Evolutionary conservation across 192 early-diverging fungal species (phyloP).

Genomic region (Kappamyces sp.): DNA sequence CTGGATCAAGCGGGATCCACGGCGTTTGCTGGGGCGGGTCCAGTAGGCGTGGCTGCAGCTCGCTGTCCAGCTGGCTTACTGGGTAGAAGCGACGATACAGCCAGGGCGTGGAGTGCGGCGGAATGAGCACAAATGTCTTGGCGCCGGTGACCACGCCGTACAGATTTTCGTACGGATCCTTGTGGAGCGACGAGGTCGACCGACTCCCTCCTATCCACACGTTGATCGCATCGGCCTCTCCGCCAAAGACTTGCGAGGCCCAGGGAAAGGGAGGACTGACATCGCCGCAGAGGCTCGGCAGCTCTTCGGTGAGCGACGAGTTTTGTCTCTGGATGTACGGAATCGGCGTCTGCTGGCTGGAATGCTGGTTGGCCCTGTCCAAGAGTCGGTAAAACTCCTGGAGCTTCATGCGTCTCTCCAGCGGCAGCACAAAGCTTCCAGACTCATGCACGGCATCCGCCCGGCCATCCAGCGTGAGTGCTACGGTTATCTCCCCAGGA

Average conservation of each 20-base stretch:
- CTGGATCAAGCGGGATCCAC: conserved; percentile 17
- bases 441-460: conserved; percentile 38
- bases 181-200: conserved; percentile 41
- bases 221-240: conserved; percentile 43
- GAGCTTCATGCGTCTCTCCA: conserved; percentile 29
- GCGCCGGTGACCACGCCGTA: conserved; percentile 41
- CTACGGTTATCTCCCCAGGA: conserved; percentile 26
- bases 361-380: conserved; percentile 5
- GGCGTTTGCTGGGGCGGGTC: not conserved
- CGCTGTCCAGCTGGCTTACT: not conserved
- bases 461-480: conserved; percentile 43
- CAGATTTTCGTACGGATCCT: conserved; percentile 54
- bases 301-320: conserved; percentile 34
- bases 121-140: conserved; percentile 44
- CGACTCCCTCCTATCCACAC: conserved; percentile 41
- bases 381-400: conserved; percentile 25
- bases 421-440: conserved; percentile 38
- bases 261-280: conserved; percentile 35
- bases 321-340: conserved; percentile 46
- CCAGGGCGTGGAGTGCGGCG: conserved; percentile 25
- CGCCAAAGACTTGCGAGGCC: conserved; percentile 23
- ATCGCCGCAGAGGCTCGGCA: conserved; percentile 23
- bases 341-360: conserved; percentile 6
- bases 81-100: not conserved
- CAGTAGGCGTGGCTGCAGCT: not conserved